phyloP scores from a whole-genome alignment of 345 rosid species.

The Eucalyptus cloeziana region DNA sequence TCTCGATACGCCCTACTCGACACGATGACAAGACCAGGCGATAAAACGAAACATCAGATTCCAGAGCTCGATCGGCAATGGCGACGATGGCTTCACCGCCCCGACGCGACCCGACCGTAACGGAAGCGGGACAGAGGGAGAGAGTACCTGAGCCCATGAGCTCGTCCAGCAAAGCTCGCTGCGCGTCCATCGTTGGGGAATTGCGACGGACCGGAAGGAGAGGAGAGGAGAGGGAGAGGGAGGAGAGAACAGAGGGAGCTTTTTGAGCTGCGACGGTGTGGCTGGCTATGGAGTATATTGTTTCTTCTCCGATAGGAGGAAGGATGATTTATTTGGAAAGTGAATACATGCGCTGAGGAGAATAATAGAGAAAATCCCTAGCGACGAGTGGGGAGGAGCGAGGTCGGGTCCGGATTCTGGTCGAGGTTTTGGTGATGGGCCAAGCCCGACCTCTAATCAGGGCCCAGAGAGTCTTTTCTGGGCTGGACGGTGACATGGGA shows the following conservation, averaged over 20 bases:
- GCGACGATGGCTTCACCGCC: not conserved
- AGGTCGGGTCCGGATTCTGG: not conserved
- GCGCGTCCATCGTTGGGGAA: slow-evolving; percentile 62
- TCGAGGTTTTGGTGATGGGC: not conserved
- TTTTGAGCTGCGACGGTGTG: not conserved
- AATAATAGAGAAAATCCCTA: not conserved
- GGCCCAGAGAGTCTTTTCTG: not conserved
- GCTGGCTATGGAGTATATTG: not conserved
- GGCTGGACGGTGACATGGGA: not conserved
- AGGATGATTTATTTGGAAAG: not conserved
- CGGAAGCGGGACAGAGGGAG: not conserved
- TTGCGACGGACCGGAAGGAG: not conserved
- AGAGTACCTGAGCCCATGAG: slow-evolving; percentile 91
- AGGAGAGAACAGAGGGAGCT: not conserved
- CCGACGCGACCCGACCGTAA: not conserved
- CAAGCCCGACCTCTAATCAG: not conserved
- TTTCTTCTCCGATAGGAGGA: not conserved
- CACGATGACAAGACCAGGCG: not conserved
- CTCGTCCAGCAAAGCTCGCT: slow-evolving; percentile 90
- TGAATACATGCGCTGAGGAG: not conserved
- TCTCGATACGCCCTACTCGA: not conserved
- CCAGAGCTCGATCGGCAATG: not conserved
- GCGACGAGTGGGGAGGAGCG: not conserved
- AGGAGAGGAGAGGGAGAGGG: not conserved
- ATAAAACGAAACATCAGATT: not conserved